Evolutionary conservation across 2,329 filamentous ascomycete genomes (phyloP), one percentile per base, ranked within the genome.

Genomic region (Pochonia chlamydosporia): DNA sequence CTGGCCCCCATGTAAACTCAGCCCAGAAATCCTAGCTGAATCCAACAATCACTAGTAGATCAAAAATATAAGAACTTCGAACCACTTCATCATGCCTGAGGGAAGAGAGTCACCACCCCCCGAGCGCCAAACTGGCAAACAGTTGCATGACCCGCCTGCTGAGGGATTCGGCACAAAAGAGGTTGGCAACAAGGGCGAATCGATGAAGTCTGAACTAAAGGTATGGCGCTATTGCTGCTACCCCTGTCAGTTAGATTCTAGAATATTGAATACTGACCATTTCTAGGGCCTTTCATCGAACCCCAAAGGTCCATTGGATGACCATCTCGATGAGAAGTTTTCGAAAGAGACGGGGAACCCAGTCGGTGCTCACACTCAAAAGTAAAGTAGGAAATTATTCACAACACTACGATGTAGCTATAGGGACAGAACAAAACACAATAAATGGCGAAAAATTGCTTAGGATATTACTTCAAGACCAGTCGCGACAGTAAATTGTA

Each of bases 21-120:
- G n/a, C n/a, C n/a, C n/a, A n/a, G n/a, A n/a, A n/a, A n/a, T n/a
- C n/a, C n/a, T n/a, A n/a, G n/a, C n/a, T n/a, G n/a, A n/a, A n/a
- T n/a, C n/a, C n/a, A n/a, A n/a, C n/a, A n/a, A n/a, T n/a, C n/a
- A n/a, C n/a, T n/a, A n/a, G n/a, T n/a, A n/a, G n/a, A n/a, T n/a
- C n/a, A 20, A 23, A 40, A 40, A 23, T 5, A 40, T 21, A 25
- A 16, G 16, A 40, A 14, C 23, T 23, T 20, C 14, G 20, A 23
- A 20, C 37, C 9, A 51, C 44, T 16, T 50, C 55, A 82, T 54
- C 60, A 89, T 89, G 85, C 83, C 86, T 61, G 68, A 95, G 11
- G 35, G 35, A 23, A 23, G 4, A 39, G n/a, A 39, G 69, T 95
- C 89, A 26, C 90, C 89, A 52, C 71, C 82, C 44, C 87, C 87